Evolutionary conservation across 345 rosid genomes (phyloP).

Genomic region (thale cress (Arabidopsis thaliana)): DNA sequence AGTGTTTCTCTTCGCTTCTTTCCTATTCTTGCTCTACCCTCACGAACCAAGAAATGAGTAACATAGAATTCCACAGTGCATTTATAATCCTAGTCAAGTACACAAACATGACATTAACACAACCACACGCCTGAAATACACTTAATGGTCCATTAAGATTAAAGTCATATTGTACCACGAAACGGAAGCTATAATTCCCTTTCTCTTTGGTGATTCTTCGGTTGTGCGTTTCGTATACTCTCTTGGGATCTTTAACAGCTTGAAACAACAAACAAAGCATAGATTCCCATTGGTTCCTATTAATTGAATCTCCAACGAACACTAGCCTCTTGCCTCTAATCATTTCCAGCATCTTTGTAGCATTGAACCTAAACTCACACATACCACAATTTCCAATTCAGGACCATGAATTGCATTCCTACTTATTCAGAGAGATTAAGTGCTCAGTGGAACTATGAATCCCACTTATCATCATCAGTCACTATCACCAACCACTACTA

Average conservation of each 20-base stretch:
- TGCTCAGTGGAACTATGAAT: background rate
- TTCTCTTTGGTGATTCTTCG: conserved; percentile 84
- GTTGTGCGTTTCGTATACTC: conserved; percentile 80
- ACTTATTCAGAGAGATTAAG: too few species aligned
- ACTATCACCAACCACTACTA: conserved; percentile 23
- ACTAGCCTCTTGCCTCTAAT: conserved; percentile 89
- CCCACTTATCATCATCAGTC: background rate
- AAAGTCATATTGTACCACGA: conserved; percentile 54
- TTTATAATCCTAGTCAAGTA: conserved; percentile 67
- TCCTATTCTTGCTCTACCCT: conserved; percentile 80
- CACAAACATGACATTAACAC: conserved; percentile 19
- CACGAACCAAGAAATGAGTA: conserved; percentile 85
- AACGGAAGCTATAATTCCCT: conserved; percentile 87
- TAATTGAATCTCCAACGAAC: conserved; percentile 95
- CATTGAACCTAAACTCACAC: conserved; percentile 68
- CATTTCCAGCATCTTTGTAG: conserved; percentile 70
- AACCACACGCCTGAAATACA: background rate
- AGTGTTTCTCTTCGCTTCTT: conserved; percentile 71
- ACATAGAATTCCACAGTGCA: conserved; percentile 89
- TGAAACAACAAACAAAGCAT: conserved; percentile 82
- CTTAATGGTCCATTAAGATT: conserved; percentile 1
- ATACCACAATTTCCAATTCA: conserved; percentile 26
- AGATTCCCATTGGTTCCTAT: conserved; percentile 97
- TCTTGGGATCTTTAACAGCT: conserved; percentile 76
- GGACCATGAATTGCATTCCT: background rate